phyloP scores from a whole-genome alignment of 2,329 filamentous ascomycete species.

The Domatiomyces catenatus region DNA sequence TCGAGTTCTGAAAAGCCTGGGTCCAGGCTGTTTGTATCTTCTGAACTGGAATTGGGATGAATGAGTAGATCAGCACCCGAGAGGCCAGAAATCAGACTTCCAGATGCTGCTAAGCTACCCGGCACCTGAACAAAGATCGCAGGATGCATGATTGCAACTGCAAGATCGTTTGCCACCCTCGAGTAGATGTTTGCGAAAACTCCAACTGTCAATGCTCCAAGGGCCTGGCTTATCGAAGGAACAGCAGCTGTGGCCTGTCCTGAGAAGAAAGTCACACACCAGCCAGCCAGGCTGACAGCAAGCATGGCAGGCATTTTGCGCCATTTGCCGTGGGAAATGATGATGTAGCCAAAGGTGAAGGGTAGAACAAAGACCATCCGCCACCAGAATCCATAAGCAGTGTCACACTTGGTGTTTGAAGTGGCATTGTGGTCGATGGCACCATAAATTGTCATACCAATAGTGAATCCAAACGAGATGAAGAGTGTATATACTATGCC shows the following conservation, averaged over 20 bases:
- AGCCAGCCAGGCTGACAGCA: slow-evolving; percentile 56
- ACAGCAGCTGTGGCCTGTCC: too few relatives aligned
- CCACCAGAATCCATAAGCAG: slow-evolving; percentile 15
- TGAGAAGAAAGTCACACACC: slow-evolving; percentile 34
- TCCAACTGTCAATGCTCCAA: slow-evolving; percentile 62
- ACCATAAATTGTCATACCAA: slow-evolving; percentile 49
- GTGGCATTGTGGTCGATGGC: slow-evolving; percentile 5
- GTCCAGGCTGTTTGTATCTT: slow-evolving; percentile 21
- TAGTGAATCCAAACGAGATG: slow-evolving; percentile 56
- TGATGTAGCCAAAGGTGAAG: slow-evolving; percentile 58
- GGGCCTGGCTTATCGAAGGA: slow-evolving; percentile 32
- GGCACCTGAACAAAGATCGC: slow-evolving; percentile 63
- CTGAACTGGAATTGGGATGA: slow-evolving; percentile 31
- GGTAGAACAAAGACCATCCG: slow-evolving; percentile 58
- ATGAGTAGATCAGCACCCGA: slow-evolving; percentile 31
- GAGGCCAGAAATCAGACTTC: slow-evolving; percentile 41
- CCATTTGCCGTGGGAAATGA: slow-evolving; percentile 71
- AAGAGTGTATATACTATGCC: slow-evolving; percentile 59
- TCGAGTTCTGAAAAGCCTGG: slow-evolving; percentile 19
- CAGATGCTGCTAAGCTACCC: slow-evolving; percentile 42
- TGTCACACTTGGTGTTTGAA: slow-evolving; percentile 3
- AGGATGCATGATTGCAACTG: slow-evolving; percentile 69
- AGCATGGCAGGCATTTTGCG: slow-evolving; percentile 64
- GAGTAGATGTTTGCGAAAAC: slow-evolving; percentile 66
- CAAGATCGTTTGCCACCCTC: slow-evolving; percentile 55